Evolutionary conservation across 805 yeast genomes (phyloP).

Genomic region (Danielozyma ontarioensis): DNA sequence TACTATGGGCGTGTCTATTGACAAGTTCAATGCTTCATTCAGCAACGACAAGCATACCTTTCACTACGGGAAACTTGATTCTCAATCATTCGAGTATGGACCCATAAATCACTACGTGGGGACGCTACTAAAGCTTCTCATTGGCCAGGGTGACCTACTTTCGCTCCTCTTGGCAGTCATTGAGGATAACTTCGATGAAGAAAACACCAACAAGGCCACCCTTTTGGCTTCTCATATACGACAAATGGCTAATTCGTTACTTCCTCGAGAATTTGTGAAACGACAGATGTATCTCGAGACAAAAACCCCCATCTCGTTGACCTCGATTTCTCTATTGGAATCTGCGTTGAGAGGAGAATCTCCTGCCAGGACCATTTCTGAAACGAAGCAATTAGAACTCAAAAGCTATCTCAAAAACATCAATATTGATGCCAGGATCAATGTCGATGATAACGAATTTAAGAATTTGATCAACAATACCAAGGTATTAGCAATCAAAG

Average conservation of each 20-base stretch:
- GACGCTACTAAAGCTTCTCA: slow-evolving; percentile 48
- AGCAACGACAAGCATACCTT: slow-evolving; percentile 5
- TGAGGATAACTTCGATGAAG: slow-evolving; percentile 39
- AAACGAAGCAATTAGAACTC: slow-evolving; percentile 8
- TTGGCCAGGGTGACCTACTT: slow-evolving; percentile 48
- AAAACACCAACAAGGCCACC: slow-evolving; percentile 53
- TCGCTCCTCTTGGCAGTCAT: slow-evolving; percentile 41
- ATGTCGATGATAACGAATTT: slow-evolving; percentile 60
- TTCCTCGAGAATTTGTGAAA: slow-evolving; percentile 44
- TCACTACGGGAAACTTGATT: slow-evolving; percentile 7
- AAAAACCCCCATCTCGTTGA: slow-evolving; percentile 4
- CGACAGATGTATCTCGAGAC: slow-evolving; percentile 7
- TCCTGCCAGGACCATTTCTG: background rate
- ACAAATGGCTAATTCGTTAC: slow-evolving; percentile 45
- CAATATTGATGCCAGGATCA: slow-evolving; percentile 15
- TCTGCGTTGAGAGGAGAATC: slow-evolving; percentile 1
- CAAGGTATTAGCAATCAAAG: slow-evolving; percentile 71
- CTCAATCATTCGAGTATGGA: slow-evolving; percentile 36
- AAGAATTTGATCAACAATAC: slow-evolving; percentile 63
- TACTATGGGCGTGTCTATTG: slow-evolving; percentile 16
- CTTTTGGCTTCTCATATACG: slow-evolving; percentile 59
- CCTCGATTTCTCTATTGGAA: slow-evolving; percentile 6
- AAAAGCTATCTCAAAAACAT: slow-evolving; percentile 15
- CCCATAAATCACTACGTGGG: slow-evolving; percentile 64
- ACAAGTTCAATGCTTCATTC: slow-evolving; percentile 3